Evolutionary conservation across 495 filamentous ascomycete species (phyloP).

Genomic region (Letharia lupina): DNA sequence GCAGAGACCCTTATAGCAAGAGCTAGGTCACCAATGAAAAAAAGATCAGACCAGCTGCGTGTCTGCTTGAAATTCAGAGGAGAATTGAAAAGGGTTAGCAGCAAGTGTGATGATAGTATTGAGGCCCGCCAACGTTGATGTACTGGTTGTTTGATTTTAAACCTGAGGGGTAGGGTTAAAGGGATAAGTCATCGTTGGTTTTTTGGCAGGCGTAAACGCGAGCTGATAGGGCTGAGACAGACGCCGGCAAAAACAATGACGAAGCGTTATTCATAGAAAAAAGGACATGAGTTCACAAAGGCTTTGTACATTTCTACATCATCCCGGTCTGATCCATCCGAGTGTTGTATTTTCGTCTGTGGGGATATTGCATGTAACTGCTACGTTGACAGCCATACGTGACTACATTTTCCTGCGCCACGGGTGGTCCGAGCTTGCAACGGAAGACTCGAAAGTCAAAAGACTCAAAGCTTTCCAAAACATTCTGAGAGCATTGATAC

Average conservation of each 20-base stretch:
- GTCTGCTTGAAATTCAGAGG: background rate
- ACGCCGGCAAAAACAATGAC: background rate
- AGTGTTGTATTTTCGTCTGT: background rate
- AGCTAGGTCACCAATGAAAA: background rate
- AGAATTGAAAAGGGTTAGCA: background rate
- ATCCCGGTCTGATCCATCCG: no score
- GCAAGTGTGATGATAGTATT: background rate
- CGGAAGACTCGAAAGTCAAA: background rate
- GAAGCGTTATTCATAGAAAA: background rate
- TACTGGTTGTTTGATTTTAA: slow-evolving; percentile 7
- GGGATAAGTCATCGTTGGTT: slow-evolving; percentile 14
- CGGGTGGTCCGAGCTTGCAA: background rate
- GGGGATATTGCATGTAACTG: background rate
- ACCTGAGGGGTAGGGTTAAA: slow-evolving; percentile 20
- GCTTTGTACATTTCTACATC: background rate
- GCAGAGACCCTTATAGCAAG: background rate
- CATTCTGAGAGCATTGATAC: background rate
- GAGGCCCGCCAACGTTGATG: background rate
- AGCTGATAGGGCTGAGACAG: slow-evolving; percentile 10
- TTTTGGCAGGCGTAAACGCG: slow-evolving; percentile 16
- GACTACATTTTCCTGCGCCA: background rate
- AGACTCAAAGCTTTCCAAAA: background rate
- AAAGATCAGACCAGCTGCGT: background rate
- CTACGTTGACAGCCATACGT: background rate
- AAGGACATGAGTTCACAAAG: background rate